A percentile compares a stretch with the other conserved stretches of the same genome.
Evolutionary conservation across 768 basidiomycete genomes (phyloP).

Genomic region (Cystobasidium ongulense): DNA sequence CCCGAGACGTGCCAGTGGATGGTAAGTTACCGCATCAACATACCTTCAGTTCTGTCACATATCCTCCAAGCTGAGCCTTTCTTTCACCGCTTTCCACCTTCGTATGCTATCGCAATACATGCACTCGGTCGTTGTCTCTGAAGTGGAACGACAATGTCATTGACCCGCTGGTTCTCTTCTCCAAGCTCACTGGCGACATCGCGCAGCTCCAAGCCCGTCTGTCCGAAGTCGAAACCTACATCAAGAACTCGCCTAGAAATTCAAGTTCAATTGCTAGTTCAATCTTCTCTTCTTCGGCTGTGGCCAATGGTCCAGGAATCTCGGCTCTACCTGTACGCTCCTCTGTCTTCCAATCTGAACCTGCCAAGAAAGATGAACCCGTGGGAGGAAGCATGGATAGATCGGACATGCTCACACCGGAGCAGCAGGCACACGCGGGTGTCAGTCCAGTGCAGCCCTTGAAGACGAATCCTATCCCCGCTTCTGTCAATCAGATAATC

Average conservation of each 20-base stretch:
- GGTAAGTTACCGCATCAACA: too few relatives aligned
- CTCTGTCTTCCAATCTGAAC: too few relatives aligned
- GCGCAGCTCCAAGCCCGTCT: neutral
- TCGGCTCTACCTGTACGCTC: too few relatives aligned
- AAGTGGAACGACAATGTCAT: neutral
- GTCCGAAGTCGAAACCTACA: neutral
- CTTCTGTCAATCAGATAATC: neutral
- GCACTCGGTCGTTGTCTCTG: too few relatives aligned
- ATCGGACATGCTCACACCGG: neutral
- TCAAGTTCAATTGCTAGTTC: too few relatives aligned
- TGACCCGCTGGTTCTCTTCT: neutral
- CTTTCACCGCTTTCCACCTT: too few relatives aligned
- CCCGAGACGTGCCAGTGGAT: constrained; percentile 2
- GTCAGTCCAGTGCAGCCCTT: neutral
- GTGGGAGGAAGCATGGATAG: neutral
- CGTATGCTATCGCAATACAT: too few relatives aligned
- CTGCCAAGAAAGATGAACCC: neutral
- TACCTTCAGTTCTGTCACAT: too few relatives aligned
- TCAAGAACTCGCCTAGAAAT: too few relatives aligned
- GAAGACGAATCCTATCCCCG: neutral
- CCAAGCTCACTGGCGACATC: neutral
- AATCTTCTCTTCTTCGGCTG: too few relatives aligned
- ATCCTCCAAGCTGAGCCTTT: too few relatives aligned
- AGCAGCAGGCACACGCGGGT: neutral
- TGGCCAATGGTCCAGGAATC: too few relatives aligned